Evolutionary conservation across 345 rosid species (phyloP).

Genomic region (Adansonia digitata): DNA sequence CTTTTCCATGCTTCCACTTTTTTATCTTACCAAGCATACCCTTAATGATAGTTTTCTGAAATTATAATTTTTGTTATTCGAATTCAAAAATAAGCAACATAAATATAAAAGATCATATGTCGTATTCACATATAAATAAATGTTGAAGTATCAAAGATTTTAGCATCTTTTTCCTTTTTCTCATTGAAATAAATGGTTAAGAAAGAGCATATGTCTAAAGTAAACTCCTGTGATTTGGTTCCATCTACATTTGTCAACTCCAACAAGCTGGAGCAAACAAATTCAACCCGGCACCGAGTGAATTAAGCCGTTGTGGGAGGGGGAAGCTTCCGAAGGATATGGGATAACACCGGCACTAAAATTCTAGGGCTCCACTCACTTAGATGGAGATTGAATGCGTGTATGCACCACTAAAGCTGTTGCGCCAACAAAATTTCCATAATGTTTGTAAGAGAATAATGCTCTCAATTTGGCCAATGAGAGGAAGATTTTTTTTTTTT

Average conservation of each 20-base stretch:
- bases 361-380: neutral
- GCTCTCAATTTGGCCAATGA: neutral
- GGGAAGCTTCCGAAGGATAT: neutral
- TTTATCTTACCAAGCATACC: no score
- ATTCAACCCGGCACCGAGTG: neutral
- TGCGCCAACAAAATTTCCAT: neutral
- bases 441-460: neutral
- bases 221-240: neutral
- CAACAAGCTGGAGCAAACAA: neutral
- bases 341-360: neutral
- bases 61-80: no score
- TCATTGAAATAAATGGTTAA: neutral
- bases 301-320: neutral
- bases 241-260: neutral
- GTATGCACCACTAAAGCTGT: neutral
- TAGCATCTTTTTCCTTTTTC: neutral
- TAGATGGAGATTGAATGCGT: neutral
- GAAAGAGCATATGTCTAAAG: neutral
- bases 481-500: neutral
- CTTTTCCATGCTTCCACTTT: no score
- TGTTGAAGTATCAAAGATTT: neutral
- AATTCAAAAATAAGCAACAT: no score
- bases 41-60: no score
- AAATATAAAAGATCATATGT: no score
- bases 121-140: no score